A percentile compares a stretch with the other conserved stretches of the same genome.
Conservation (phyloP, 495 filamentous ascomycete genomes). For the Pseudotulostoma volvatum region DNA sequence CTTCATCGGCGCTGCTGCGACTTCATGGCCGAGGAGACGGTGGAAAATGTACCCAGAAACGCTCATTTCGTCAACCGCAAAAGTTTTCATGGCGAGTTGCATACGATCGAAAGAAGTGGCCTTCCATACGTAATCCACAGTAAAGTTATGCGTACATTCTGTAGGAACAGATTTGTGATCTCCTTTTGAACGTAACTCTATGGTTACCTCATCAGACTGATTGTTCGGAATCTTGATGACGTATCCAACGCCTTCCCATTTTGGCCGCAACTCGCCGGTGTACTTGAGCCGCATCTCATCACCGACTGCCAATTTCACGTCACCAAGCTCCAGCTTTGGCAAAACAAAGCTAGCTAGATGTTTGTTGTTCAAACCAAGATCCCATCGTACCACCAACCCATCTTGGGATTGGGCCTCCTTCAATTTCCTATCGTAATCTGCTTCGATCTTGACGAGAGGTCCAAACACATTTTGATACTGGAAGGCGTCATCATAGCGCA, state of each 20-base stretch:
- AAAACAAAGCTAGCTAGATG: slow-evolving; percentile 91
- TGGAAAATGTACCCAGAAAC: slow-evolving; percentile 99
- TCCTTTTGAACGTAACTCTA: slow-evolving; percentile 80
- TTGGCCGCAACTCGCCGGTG: slow-evolving; percentile 78
- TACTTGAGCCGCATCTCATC: slow-evolving; percentile 98
- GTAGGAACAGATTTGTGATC: slow-evolving; percentile 91
- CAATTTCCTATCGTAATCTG: slow-evolving; percentile 97
- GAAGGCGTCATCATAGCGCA: slow-evolving; percentile 94
- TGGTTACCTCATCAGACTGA: slow-evolving; percentile 92
- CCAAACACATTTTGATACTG: slow-evolving; percentile 99
- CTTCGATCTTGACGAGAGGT: slow-evolving; percentile 95
- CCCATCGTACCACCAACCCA: slow-evolving; percentile 84
- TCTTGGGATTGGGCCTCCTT: slow-evolving; percentile 98
- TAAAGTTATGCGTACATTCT: slow-evolving; percentile 96
- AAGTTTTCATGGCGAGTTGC: slow-evolving; percentile 98
- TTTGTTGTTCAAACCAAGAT: slow-evolving; percentile 94
- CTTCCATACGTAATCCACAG: slow-evolving; percentile 98
- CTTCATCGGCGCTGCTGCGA: slow-evolving; percentile 92
- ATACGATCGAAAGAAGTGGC: slow-evolving; percentile 98
- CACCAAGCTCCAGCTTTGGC: slow-evolving; percentile 91
- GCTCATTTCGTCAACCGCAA: slow-evolving; percentile 95
- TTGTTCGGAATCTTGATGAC: slow-evolving; percentile 99
- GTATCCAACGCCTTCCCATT: slow-evolving; percentile 98
- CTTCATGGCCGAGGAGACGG: slow-evolving; percentile 88
- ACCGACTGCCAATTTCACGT: slow-evolving; percentile 94